Conservation (phyloP, 129 eudicot genomes). For the Heracleum sosnowskyi region DNA sequence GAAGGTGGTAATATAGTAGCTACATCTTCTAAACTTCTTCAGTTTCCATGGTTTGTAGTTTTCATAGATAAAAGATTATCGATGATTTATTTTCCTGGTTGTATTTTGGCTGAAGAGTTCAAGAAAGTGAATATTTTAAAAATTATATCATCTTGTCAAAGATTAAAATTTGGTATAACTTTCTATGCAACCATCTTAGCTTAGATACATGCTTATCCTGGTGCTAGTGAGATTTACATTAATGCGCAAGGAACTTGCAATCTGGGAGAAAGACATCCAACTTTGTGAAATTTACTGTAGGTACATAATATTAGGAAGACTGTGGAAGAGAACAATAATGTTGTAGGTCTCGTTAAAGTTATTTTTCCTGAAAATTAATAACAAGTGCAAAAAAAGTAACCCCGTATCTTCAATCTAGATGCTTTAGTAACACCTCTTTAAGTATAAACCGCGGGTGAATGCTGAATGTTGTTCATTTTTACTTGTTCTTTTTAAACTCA, state of each 20-base stretch:
- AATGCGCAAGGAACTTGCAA: neutral
- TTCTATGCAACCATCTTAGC: neutral
- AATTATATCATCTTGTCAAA: neutral
- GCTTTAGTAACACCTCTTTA: neutral
- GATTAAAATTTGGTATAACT: neutral
- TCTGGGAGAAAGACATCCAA: neutral
- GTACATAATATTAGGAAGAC: neutral
- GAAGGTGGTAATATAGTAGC: neutral
- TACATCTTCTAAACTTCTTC: neutral
- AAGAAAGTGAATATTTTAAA: neutral
- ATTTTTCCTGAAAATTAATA: neutral
- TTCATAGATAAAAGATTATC: neutral
- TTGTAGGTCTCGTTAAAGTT: neutral
- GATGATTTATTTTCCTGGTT: neutral
- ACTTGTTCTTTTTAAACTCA: constrained; percentile 9
- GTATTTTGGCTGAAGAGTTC: neutral
- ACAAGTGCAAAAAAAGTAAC: neutral
- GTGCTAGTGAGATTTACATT: too few relatives aligned
- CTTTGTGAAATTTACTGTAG: neutral
- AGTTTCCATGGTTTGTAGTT: neutral
- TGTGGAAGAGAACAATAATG: neutral
- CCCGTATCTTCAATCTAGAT: neutral
- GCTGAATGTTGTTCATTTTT: neutral
- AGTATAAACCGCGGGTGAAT: neutral
- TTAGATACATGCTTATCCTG: too few relatives aligned